These are phyloP conservation scores for Populus euphratica DNA, from an alignment of 345 rosid species.

Conservation along the genomic window DNA sequence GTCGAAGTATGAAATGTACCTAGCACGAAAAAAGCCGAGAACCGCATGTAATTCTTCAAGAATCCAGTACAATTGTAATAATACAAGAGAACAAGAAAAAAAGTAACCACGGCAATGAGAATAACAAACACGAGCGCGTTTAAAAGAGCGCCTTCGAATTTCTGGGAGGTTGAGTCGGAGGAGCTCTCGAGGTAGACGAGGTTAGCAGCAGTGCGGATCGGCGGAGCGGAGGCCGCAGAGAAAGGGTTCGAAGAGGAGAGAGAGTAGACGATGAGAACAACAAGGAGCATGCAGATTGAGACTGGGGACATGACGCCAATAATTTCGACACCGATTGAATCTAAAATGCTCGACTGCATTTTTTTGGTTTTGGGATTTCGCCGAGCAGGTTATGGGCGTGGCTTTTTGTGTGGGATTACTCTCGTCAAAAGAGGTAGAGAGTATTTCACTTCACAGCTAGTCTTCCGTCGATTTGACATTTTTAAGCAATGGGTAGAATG, in stretches of 20 bases:
- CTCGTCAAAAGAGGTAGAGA: no score
- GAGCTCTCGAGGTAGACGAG: conserved; percentile 87
- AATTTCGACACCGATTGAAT: conserved; percentile 76
- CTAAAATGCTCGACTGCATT: conserved; percentile 48
- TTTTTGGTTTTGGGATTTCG: conserved; percentile 2
- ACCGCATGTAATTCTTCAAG: conserved; percentile 92
- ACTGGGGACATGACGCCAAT: conserved; percentile 95
- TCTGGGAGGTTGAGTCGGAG: conserved; percentile 66
- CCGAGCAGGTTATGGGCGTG: conserved; percentile 14
- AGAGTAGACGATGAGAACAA: conserved; percentile 84
- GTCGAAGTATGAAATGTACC: conserved; percentile 28
- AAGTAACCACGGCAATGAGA: conserved; percentile 71
- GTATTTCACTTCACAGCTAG: no score
- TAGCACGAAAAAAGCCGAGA: conserved; percentile 81
- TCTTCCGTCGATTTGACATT: no score
- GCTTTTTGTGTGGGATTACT: no score
- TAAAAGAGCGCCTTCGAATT: conserved; percentile 80
- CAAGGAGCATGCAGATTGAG: conserved; percentile 89
- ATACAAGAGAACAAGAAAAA: conserved; percentile 76
- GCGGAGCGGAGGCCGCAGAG: conserved; percentile 39
- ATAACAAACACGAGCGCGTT: conserved; percentile 84
- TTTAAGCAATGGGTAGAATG: no score
- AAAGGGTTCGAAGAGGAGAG: conserved; percentile 63
- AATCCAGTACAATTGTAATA: conserved; percentile 87
- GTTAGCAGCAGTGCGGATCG: conserved; percentile 86